Percentiles rank a stretch among this genome's conserved stretches.
Evolutionary conservation across 305 asterid species (phyloP).

Genomic region (Solanum hybrid): DNA sequence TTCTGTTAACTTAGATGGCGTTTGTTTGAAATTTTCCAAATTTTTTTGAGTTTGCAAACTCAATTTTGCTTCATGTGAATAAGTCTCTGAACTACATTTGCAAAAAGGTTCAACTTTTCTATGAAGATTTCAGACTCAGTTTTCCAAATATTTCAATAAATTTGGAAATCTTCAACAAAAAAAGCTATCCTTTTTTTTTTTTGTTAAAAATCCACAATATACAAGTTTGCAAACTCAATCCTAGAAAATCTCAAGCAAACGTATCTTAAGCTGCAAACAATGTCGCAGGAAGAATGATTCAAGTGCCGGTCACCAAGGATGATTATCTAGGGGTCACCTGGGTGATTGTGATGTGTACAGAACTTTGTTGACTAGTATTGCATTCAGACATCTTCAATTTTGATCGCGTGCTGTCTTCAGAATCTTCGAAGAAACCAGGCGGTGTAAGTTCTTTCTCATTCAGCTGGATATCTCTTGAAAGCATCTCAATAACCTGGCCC

Average conservation of each 20-base stretch:
- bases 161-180: background rate
- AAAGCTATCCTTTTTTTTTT: background rate
- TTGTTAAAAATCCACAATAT: background rate
- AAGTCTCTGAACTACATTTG: background rate
- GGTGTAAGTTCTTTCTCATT: constrained; percentile 72
- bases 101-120: background rate
- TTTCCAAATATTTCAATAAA: background rate
- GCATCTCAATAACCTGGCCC: constrained; percentile 84
- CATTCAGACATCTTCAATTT: constrained; percentile 46
- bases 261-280: background rate
- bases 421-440: constrained; percentile 63
- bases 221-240: background rate
- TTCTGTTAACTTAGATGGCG: background rate
- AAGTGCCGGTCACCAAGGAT: constrained; percentile 5
- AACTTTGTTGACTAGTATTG: constrained; percentile 48
- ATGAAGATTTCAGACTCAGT: background rate
- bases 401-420: constrained; percentile 17
- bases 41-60: background rate
- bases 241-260: background rate
- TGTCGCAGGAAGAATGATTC: background rate
- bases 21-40: background rate
- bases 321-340: constrained; percentile 44
- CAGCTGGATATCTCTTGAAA: constrained; percentile 53
- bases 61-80: background rate
- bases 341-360: constrained; percentile 43